Evolutionary conservation across 768 basidiomycete species (phyloP), one percentile per base, ranked within the genome.

Genomic region (Dacryopinax primogenitus): DNA sequence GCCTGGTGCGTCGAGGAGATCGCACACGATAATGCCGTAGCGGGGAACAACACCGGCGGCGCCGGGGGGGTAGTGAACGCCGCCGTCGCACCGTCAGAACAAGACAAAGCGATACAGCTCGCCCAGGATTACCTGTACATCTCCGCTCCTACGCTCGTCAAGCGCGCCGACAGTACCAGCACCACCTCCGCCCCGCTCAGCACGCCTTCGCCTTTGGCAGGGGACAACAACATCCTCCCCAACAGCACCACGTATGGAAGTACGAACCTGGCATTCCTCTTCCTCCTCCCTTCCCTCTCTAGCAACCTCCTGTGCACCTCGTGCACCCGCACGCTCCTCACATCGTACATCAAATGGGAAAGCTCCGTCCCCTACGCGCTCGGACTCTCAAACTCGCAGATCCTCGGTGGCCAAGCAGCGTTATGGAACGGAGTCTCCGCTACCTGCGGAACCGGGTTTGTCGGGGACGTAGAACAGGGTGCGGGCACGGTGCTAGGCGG

Each of bases 291-390:
- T 47, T 67, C 70, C 67, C 76, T 82, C 72, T 36, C 80, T 30
- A 74, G 78, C n/a, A 69, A 74, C 30, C 63, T 75, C 26, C 85
- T 96, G 45, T 97, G 95, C 84, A 85, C 81, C 1, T 69, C 85
- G 15, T 98, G 95, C 84, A 85, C 90, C 13, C 83, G 87, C 73
- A 81, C 81, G 68, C 77, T 93, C 72, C 72, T 98, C 69, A 82
- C 84, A 1, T 69, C 84, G 9, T 99, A 90, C 81, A 85, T 90
- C 74, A 74, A 77, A 65, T 94, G 83, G 75, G 89, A 93, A 77
- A 81, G 83, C 41, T 73, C 74, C 65, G 76, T 78, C 45, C 87
- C 87, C 1, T 97, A 92, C 74, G 88, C 81, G 7, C 83, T 87
- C 32, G 92, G 95, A 62, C 71, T 96, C 30, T 63, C 67, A 66